phyloP scores from a whole-genome alignment of 306 rosid genomes.

The Rosa lucieae region DNA sequence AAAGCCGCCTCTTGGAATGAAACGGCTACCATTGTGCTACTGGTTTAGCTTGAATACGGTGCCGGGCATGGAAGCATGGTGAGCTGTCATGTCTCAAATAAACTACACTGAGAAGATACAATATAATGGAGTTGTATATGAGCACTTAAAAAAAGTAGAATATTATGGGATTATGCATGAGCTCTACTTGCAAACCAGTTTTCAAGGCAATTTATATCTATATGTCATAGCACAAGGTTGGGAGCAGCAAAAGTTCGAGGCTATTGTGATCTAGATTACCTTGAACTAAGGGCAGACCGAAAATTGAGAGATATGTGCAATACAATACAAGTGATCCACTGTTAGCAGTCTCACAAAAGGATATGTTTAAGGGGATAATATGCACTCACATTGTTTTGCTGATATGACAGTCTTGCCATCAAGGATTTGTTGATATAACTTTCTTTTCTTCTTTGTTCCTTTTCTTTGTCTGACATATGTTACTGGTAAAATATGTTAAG shows the following conservation, averaged over 20 bases:
- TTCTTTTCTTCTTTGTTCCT: background rate
- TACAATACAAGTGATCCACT: background rate
- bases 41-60: background rate
- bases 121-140: background rate
- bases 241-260: background rate
- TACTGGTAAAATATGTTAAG: background rate
- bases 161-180: background rate
- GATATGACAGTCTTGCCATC: slow-evolving; percentile 2
- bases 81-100: background rate
- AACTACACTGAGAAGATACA: too few species aligned
- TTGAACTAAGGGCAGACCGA: background rate
- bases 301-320: background rate
- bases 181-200: background rate
- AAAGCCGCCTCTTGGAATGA: background rate
- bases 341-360: background rate
- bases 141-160: background rate
- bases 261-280: background rate
- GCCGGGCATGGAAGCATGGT: background rate
- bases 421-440: background rate
- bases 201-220: background rate
- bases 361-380: background rate
- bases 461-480: background rate
- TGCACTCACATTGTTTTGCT: background rate
- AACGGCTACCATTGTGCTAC: background rate
- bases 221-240: background rate